phyloP scores from a whole-genome alignment of 106 monocot genomes.

The Allium fistulosum region DNA sequence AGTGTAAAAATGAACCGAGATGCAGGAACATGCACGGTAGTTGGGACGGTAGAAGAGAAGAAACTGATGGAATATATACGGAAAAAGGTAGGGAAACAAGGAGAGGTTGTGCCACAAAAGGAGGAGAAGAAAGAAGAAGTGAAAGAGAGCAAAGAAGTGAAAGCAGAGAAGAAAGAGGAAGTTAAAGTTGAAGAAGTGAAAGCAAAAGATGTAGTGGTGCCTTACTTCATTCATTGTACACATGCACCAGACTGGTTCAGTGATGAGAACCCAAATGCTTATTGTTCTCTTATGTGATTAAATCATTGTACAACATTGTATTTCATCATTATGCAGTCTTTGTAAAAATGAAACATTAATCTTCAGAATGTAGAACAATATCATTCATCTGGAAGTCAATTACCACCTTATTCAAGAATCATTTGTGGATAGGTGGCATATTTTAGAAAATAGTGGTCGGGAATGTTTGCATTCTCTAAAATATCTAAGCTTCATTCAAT shows the following conservation, averaged over 20 bases:
- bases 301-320: too few relatives aligned
- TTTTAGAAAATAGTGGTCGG: too few relatives aligned
- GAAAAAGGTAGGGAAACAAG: conserved; percentile 12
- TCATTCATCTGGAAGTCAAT: too few relatives aligned
- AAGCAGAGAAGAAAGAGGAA: conserved; percentile 7
- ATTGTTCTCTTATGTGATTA: conserved; percentile 27
- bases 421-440: too few relatives aligned
- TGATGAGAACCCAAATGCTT: conserved; percentile 49
- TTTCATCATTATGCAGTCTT: too few relatives aligned
- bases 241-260: conserved; percentile 47
- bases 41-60: conserved; percentile 11
- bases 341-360: too few relatives aligned
- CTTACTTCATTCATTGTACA: conserved; percentile 29
- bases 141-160: conserved; percentile 2
- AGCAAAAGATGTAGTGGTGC: conserved; percentile 5
- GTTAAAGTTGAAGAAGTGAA: not conserved
- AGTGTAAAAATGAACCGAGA: conserved; percentile 18
- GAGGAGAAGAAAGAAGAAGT: conserved; percentile 12
- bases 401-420: too few relatives aligned
- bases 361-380: too few relatives aligned
- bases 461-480: too few relatives aligned
- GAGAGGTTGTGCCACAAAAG: conserved; percentile 8
- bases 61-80: conserved; percentile 14
- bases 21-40: conserved; percentile 13
- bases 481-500: too few relatives aligned